Evolutionary conservation across 2,329 filamentous ascomycete genomes (phyloP), one percentile per base, ranked within the genome.

Genomic region (Epichloe gansuensis): DNA sequence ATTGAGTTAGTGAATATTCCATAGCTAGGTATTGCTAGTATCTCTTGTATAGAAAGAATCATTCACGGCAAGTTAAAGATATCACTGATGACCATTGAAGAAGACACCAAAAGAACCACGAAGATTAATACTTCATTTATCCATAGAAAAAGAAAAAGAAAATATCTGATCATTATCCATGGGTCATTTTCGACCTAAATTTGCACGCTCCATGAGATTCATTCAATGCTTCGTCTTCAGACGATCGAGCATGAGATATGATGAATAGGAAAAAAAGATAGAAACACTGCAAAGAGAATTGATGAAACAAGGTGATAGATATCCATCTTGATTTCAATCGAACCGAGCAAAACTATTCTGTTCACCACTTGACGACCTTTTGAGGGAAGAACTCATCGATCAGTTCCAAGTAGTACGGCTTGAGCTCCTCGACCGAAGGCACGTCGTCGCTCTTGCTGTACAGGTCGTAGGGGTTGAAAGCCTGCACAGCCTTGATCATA

Each of bases 371-470:
- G 48, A 72, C 52, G 5, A 67, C 58, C 55, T 61, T 62, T 54
- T 65, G 62, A 7, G 70, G 70, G 62, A 72, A 72, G 57, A 69
- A 72, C 62, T 72, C 69, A 53, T 68, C 61, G 46, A 72, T 72
- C 39, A 72, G 63, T 55, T 70, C 69, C 63, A 68, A 63, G 56
- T 72, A 72, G 57, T 72, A 72, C 1, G 70, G 70, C 67, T 91
- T 94, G 54, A 95, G 73, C 61, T 87, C 81, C 63, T 89, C 85
- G 1, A 84, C 79, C 53, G 80, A 83, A 1, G 88, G 89, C 23
- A 89, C 76, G 25, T 81, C 86, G 62, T 95, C 89, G 60, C 83
- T 90, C 82, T 95, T 95, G 73, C 86, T 91, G 73, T 95, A 95
- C 50, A 95, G 65, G 65, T 95, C 90, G 62, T 95, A 95, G 0